phyloP scores from a whole-genome alignment of 345 rosid genomes.

The Lagerstroemia speciosa region DNA sequence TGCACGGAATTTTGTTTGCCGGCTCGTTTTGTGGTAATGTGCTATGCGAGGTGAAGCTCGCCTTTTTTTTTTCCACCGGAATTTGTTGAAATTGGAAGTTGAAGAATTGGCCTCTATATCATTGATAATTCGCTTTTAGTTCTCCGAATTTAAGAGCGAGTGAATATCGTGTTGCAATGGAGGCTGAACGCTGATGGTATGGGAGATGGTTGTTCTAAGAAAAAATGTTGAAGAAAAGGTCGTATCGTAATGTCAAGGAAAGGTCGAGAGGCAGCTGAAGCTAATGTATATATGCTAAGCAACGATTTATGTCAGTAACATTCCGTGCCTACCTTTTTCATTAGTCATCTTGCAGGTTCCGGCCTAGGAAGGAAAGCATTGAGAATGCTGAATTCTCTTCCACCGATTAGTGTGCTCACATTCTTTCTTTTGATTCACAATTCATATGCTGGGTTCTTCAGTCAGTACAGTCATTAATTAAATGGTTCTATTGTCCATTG shows the following conservation, averaged over 20 bases:
- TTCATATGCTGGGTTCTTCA: not conserved
- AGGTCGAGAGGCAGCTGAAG: not conserved
- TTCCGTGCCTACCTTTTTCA: not conserved
- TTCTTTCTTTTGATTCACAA: not conserved
- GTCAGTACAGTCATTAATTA: not conserved
- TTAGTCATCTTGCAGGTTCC: not conserved
- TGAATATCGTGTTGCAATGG: no score
- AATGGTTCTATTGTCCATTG: constrained; percentile 13
- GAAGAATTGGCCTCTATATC: not conserved
- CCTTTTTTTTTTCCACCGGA: no score
- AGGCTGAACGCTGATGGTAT: not conserved
- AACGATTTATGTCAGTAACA: not conserved
- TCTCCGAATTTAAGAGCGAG: not conserved
- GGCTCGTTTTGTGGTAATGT: not conserved
- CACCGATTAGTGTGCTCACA: not conserved
- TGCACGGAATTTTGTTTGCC: not conserved
- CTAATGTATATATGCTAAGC: not conserved
- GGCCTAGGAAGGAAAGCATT: not conserved
- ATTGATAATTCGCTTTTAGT: not conserved
- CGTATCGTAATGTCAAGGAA: not conserved
- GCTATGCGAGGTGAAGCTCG: no score
- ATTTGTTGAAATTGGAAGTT: not conserved
- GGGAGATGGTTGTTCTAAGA: not conserved
- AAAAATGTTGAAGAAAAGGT: not conserved
- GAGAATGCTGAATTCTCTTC: not conserved